Evolutionary conservation across 208 protist species (phyloP).

Genomic region (Crithidia thermophila): DNA sequence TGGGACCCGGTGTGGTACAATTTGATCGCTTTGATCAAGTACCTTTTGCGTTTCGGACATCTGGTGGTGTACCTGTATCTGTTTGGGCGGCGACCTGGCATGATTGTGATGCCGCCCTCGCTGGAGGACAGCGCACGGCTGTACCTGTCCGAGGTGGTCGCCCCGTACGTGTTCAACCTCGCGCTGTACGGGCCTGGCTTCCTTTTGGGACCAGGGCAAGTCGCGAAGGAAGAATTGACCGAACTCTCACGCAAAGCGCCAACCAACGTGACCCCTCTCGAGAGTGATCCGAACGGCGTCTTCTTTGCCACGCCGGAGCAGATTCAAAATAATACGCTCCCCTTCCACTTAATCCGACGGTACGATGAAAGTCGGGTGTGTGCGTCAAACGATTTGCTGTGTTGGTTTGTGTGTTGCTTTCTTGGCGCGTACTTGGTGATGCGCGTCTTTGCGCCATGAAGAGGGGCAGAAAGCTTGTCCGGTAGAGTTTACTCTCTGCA

Average conservation of each 20-base stretch:
- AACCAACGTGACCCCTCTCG: neutral
- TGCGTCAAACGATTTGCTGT: slow-evolving; percentile 7
- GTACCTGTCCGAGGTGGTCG: slow-evolving; percentile 1
- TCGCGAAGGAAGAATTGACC: neutral
- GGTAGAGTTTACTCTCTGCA: too few species aligned
- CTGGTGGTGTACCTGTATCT: slow-evolving; percentile 29
- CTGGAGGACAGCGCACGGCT: slow-evolving; percentile 9
- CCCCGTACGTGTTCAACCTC: slow-evolving; percentile 6
- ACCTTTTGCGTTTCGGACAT: slow-evolving; percentile 43
- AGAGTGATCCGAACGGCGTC: neutral
- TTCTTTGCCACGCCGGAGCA: too few species aligned
- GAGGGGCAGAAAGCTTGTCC: neutral
- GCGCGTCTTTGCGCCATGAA: slow-evolving; percentile 11
- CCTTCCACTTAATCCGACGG: neutral
- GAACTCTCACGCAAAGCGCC: neutral
- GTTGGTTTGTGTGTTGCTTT: slow-evolving; percentile 17
- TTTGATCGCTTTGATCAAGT: slow-evolving; percentile 25
- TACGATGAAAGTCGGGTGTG: slow-evolving; percentile 5
- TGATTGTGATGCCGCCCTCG: slow-evolving; percentile 28
- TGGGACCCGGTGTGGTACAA: slow-evolving; percentile 17
- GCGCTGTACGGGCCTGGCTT: slow-evolving; percentile 1
- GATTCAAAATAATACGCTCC: too few species aligned
- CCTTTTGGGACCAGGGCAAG: slow-evolving; percentile 1
- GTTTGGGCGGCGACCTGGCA: slow-evolving; percentile 18
- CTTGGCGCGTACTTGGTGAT: neutral